These are phyloP conservation scores for Panicum hallii DNA, from an alignment of 202 grass and related monocot genomes.

Conservation along the genomic window DNA sequence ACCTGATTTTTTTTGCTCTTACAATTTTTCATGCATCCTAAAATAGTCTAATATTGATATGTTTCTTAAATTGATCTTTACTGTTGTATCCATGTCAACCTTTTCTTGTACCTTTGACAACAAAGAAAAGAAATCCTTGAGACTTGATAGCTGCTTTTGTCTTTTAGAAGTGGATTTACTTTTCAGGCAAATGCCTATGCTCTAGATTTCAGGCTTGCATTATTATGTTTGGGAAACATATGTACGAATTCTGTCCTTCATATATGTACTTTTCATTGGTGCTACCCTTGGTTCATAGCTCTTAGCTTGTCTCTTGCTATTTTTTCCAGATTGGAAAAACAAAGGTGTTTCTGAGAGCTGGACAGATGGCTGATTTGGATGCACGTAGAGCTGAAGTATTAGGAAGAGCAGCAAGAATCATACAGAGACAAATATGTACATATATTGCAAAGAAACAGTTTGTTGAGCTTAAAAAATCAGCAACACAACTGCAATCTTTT, in stretches of 20 bases:
- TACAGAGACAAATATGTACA: constrained; percentile 95
- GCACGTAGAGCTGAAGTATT: constrained; percentile 92
- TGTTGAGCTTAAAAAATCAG: constrained; percentile 71
- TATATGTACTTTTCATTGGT: constrained; percentile 14
- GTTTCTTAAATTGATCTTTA: constrained; percentile 34
- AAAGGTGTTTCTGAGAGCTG: constrained; percentile 97
- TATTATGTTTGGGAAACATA: neutral
- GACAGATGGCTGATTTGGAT: constrained; percentile 99
- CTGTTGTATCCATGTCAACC: neutral
- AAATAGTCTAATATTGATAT: constrained; percentile 22
- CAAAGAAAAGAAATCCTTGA: neutral
- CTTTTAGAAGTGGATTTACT: constrained; percentile 20
- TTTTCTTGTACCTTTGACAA: neutral
- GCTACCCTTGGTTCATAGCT: constrained; percentile 20
- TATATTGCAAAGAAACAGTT: constrained; percentile 94
- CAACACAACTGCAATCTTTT: constrained; percentile 79
- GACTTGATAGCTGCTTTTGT: constrained; percentile 1
- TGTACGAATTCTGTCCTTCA: neutral
- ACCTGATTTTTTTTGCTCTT: constrained; percentile 36
- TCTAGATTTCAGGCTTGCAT: constrained; percentile 6
- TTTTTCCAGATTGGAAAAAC: constrained; percentile 86
- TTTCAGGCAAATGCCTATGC: constrained; percentile 5
- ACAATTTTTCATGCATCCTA: constrained; percentile 18
- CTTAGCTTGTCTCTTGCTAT: constrained; percentile 41
- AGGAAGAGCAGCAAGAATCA: constrained; percentile 94